Evolutionary conservation across 371 early-diverging fungal genomes (phyloP), one percentile per base, ranked within the genome.

Genomic region (Haplosporangium sp.): DNA sequence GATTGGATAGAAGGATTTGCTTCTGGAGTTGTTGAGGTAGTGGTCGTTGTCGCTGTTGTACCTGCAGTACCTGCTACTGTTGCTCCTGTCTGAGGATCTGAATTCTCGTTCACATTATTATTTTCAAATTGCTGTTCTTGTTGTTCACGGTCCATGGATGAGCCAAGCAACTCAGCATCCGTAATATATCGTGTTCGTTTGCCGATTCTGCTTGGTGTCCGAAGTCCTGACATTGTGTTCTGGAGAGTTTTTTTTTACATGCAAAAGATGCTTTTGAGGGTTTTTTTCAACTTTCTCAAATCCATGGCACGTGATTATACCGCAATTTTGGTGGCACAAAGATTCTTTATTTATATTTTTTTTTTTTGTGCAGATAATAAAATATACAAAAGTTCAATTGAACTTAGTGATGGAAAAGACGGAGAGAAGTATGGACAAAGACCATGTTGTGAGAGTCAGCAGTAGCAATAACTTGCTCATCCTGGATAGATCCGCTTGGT

Each of bases 351-450:
- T 53, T 53, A 17, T 57, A 37, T 20, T 34, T 8, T 35, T 59
- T 59, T 59, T 59, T 59, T 59, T 4, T 57, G 44, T 13, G 5
- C 5, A n/a, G 48, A 27, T 8, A 27, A 34, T 27, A 19, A 48
- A 63, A 37, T 47, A 34, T 63, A 63, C 63, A 55, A 55, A 53
- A 44, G 9, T 44, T 2, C 6, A n/a, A 27, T 55, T 34, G 20
- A 55, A 15, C 38, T 52, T 90, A 98, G 85, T 98, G 98, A 86
- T 98, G 98, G 95, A 98, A 98, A 67, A 98, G 91, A 66, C 98
- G 88, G 73, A 93, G 89, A 69, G 86, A 87, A 69, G 97, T 97
- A 84, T 95, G 96, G 40, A 87, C 92, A 67, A 96, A 71, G 8
- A 91, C 94, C 90, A 98, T 96, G 73, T 90, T 84, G 77, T 94